A percentile compares a stretch with the other conserved stretches of the same genome.
These are phyloP conservation scores for Ustilago hordei DNA, from an alignment of 1,284 basidiomycete genomes.

Conservation along the genomic window DNA sequence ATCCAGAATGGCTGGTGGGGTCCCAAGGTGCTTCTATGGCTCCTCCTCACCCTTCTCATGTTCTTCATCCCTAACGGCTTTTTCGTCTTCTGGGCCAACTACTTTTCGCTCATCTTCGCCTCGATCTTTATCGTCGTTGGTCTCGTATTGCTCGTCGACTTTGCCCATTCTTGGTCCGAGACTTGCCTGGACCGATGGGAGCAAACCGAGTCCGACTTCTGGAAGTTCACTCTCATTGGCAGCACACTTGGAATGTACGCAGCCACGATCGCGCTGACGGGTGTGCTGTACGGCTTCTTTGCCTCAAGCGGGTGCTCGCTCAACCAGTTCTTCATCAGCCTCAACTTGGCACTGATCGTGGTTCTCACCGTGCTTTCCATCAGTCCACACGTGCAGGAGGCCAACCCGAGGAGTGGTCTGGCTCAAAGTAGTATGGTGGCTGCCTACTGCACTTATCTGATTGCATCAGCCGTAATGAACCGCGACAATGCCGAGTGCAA, in stretches of 20 bases:
- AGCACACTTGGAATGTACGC: slow-evolving; percentile 91
- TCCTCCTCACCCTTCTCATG: slow-evolving; percentile 80
- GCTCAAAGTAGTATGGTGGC: slow-evolving; percentile 97
- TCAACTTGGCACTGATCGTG: slow-evolving; percentile 86
- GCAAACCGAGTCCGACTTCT: slow-evolving; percentile 82
- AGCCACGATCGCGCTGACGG: slow-evolving; percentile 84
- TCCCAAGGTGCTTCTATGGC: slow-evolving; percentile 89
- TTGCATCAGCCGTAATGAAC: slow-evolving; percentile 93
- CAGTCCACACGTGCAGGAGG: slow-evolving; percentile 87
- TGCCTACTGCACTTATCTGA: slow-evolving; percentile 95
- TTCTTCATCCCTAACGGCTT: slow-evolving; percentile 95
- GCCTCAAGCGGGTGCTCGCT: slow-evolving; percentile 85
- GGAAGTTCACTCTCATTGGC: slow-evolving; percentile 95
- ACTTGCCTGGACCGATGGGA: slow-evolving; percentile 97
- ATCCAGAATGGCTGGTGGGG: slow-evolving; percentile 99
- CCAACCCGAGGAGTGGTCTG: slow-evolving; percentile 92
- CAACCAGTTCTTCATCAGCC: slow-evolving; percentile 94
- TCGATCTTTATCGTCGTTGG: slow-evolving; percentile 93
- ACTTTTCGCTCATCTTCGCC: slow-evolving; percentile 87
- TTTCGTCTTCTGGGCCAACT: slow-evolving; percentile 97
- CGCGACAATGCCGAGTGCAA: slow-evolving; percentile 88
- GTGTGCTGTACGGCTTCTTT: slow-evolving; percentile 91
- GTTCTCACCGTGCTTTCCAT: slow-evolving; percentile 86
- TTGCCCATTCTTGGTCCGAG: slow-evolving; percentile 98
- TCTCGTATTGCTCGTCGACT: slow-evolving; percentile 96